These are phyloP conservation scores for Physcomitrium patens DNA, from an alignment of 225 moss, liverwort and hornwort genomes.

Conservation along the genomic window DNA sequence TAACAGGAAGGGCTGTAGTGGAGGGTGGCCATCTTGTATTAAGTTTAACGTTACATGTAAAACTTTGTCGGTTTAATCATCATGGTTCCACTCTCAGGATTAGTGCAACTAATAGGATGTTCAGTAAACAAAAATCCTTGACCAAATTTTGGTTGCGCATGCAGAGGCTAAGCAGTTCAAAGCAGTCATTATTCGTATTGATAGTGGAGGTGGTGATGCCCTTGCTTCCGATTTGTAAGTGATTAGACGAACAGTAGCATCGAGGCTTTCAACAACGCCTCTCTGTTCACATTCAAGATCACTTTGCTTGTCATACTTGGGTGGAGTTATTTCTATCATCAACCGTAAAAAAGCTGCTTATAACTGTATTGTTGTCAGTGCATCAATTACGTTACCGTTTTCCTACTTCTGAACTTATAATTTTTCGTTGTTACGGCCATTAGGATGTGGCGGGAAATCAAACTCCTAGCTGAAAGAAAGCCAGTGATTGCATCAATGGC, in stretches of 20 bases:
- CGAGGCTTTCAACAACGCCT: neutral
- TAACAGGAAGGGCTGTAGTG: conserved; percentile 4
- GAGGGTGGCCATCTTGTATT: conserved; percentile 5
- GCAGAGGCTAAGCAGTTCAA: conserved; percentile 66
- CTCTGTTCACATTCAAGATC: neutral
- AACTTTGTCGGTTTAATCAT: neutral
- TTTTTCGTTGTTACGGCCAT: conserved; percentile 7
- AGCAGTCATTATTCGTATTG: conserved; percentile 63
- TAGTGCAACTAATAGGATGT: neutral
- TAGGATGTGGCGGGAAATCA: conserved; percentile 99
- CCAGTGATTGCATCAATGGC: conserved; percentile 98
- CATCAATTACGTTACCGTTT: neutral
- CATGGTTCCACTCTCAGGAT: neutral
- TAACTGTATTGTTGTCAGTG: conserved; percentile 9
- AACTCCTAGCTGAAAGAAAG: conserved; percentile 87
- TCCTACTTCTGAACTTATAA: neutral
- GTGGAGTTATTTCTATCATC: neutral
- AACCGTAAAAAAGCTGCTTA: neutral
- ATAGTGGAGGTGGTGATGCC: conserved; percentile 65
- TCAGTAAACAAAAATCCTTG: neutral
- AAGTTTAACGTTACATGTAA: neutral
- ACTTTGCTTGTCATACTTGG: neutral
- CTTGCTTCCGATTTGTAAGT: conserved; percentile 68
- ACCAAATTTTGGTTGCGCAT: conserved; percentile 19
- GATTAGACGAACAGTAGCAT: neutral